Evolutionary conservation across 805 yeast genomes (phyloP).

Genomic region (Clavispora vitiphila): DNA sequence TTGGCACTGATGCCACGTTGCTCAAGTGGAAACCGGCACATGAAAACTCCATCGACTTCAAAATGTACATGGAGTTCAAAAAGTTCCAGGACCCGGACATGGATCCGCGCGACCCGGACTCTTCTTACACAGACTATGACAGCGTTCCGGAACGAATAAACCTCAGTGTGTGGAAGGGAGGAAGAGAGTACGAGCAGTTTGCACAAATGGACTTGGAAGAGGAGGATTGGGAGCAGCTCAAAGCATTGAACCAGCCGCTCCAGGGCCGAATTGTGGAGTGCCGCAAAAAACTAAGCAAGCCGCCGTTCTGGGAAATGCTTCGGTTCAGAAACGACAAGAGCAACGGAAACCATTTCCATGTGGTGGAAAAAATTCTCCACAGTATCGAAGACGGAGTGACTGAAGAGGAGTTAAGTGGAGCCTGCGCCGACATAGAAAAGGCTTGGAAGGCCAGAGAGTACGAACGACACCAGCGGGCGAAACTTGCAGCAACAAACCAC

Average conservation of each 20-base stretch:
- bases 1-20: slow-evolving; percentile 83
- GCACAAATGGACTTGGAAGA: slow-evolving; percentile 58
- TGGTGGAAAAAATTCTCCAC: slow-evolving; percentile 75
- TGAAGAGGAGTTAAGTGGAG: slow-evolving; percentile 64
- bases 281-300: slow-evolving; percentile 50
- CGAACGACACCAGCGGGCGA: slow-evolving; percentile 25
- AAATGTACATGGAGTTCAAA: slow-evolving; percentile 59
- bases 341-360: slow-evolving; percentile 78
- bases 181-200: slow-evolving; percentile 55
- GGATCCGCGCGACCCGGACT: slow-evolving; percentile 60
- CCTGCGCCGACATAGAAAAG: slow-evolving; percentile 51
- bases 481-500: neutral
- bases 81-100: slow-evolving; percentile 56
- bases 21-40: slow-evolving; percentile 97
- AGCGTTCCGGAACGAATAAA: slow-evolving; percentile 60
- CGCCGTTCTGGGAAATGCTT: slow-evolving; percentile 73
- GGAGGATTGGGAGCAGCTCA: slow-evolving; percentile 77
- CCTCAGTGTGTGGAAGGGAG: slow-evolving; percentile 77
- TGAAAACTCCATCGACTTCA: slow-evolving; percentile 91
- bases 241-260: slow-evolving; percentile 68
- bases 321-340: slow-evolving; percentile 91
- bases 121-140: slow-evolving; percentile 78
- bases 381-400: slow-evolving; percentile 85
- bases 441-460: slow-evolving; percentile 59
- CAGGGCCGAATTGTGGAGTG: slow-evolving; percentile 90